Evolutionary conservation across 306 rosid genomes (phyloP), one percentile per base, ranked within the genome.

Genomic region (Alnus glutinosa): DNA sequence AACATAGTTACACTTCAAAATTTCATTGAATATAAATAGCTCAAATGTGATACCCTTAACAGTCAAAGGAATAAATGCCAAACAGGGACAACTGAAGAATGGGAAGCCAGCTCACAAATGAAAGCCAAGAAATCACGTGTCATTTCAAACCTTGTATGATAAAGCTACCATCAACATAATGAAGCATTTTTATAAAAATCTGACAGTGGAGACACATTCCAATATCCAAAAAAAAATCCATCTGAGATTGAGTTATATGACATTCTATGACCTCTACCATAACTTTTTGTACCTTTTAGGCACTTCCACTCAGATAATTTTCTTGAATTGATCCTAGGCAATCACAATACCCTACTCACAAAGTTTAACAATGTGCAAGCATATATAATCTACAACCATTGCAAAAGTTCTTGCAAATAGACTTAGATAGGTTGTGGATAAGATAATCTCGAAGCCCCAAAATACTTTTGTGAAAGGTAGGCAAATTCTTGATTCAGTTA

Each of bases 1-100:
- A 80, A 79, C 44, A 75, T 51, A 36, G 13, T 71, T 80, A 50
- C 71, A 9, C 46, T 76, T 42, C 62, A 44, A 80, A 80, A 74
- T 75, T 59, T 72, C 46, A 52, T 23, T 71, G 37, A 57, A 7
- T 54, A 39, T 18, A 52, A 54, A 58, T 70, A n/a, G 44, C 59
- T 57, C 11, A 54, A n/a, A 15, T 16, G n/a, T 23, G 47, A 13
- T 32, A 23, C 55, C 23, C 39, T 54, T 39, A 67, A 67, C 51
- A 39, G 72, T 42, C 51, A 18, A 67, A 39, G 14, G 8, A 64
- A 62, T 10, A 62, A 37, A 39, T 67, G 51, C 28, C 15, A 39
- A 37, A 39, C 19, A 39, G 48, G 64, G 70, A 64, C 48, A 64
- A 1, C n/a, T 36, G 51, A 36, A 39, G 72, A 62, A 67, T 16